phyloP scores from a whole-genome alignment of 2,329 filamentous ascomycete genomes.

The Penicillium psychrosexuale region DNA sequence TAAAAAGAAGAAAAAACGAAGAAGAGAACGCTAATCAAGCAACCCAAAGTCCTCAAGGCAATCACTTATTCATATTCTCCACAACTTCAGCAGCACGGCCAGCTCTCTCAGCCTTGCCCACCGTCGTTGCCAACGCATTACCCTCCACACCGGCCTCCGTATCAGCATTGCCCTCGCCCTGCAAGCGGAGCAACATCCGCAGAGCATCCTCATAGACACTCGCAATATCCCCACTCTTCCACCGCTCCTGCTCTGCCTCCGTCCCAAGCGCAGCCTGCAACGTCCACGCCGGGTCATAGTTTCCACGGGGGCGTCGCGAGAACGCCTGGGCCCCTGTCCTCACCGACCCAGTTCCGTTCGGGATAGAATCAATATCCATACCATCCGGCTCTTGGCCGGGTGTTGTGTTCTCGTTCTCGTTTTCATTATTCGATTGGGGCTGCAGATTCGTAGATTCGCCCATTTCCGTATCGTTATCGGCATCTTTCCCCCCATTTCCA shows the following conservation, averaged over 20 bases:
- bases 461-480: constrained; percentile 31
- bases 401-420: not conserved
- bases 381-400: constrained; percentile 13
- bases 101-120: constrained; percentile 48
- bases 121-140: constrained; percentile 44
- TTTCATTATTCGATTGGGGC: not conserved
- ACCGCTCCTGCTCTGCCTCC: constrained; percentile 36
- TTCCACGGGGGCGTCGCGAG: too few species aligned
- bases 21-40: constrained; percentile 5
- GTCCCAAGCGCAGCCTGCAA: constrained; percentile 34
- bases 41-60: constrained; percentile 6
- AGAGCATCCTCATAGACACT: constrained; percentile 43
- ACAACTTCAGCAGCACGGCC: constrained; percentile 46
- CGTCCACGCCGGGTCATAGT: constrained; percentile 26
- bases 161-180: constrained; percentile 32
- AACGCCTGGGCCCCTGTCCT: not conserved
- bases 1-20: not conserved
- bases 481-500: constrained; percentile 37
- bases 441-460: constrained; percentile 11
- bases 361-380: constrained; percentile 32
- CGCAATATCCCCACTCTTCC: constrained; percentile 43
- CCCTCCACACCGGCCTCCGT: constrained; percentile 26
- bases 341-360: not conserved
- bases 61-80: constrained; percentile 45
- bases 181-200: constrained; percentile 38